Evolutionary conservation across 2,329 filamentous ascomycete genomes (phyloP), one percentile per base, ranked within the genome.

Genomic region (Neofusicoccum sp.): DNA sequence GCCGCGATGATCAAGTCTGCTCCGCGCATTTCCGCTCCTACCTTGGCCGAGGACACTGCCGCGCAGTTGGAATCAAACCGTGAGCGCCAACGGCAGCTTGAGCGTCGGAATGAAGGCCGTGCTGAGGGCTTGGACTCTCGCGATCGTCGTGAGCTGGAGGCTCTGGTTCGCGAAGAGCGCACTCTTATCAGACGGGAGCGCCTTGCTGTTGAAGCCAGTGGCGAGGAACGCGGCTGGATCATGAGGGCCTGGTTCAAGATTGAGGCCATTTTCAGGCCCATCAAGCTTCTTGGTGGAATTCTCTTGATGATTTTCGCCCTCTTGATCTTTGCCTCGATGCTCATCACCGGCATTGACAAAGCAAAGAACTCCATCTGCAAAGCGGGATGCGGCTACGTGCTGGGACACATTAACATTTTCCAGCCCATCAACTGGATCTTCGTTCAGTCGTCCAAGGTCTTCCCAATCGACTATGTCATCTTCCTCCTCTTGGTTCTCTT

Each of bases 271-370:
- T 90, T 98, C 77, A 87, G 93, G 6, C 95, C 95, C 1, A 80
- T 99, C 70, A 97, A 96, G 80, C 86, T 98, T 45, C 76, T 98
- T 12, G 90, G 92, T 1, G 95, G 95, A 12, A 81, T 97, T 54
- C 69, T 96, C 0, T 80, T 98, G 2, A 83, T 97, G 36, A 68
- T 92, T 1, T 74, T 97, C 28, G 84, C 91, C 0, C 77, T 97
- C 12, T 68, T 96, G 45, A 84, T 96, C 68, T 96, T 92, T 85
- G 85, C 89, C 7, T 96, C 92, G 11, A 98, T 99, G 92, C 85
- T 98, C 69, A 90, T 98, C 73, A 98, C 94, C 0, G 90, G 88
- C 68, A 93, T 98, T 71, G 95, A 99, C 84, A 98, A 98, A 80
- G 92, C 93, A 39, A 93, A 90, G 76, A 97, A 98, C 80, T 97